Evolutionary conservation across 2,329 filamentous ascomycete species (phyloP).

Genomic region (Orbilia quercus): DNA sequence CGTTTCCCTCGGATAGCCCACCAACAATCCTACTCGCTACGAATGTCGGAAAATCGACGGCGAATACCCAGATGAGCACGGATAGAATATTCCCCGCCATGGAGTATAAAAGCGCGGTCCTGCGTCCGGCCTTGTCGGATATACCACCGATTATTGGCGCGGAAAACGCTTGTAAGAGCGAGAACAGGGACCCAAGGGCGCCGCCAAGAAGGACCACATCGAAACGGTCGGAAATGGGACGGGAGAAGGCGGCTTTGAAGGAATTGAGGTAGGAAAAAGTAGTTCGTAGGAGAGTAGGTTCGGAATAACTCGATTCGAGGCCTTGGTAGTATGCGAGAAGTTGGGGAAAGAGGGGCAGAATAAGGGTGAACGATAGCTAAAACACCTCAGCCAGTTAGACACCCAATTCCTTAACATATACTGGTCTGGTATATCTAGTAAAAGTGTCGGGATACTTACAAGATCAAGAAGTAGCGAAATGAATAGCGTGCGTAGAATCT

Average conservation of each 20-base stretch:
- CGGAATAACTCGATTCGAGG: slow-evolving; percentile 61
- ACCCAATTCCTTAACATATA: background rate
- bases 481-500: slow-evolving; percentile 86
- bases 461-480: slow-evolving; percentile 88
- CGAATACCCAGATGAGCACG: slow-evolving; percentile 92
- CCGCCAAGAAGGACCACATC: slow-evolving; percentile 96
- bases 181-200: slow-evolving; percentile 92
- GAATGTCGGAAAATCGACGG: slow-evolving; percentile 94
- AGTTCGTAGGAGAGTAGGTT: slow-evolving; percentile 72
- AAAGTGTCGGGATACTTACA: slow-evolving; percentile 68
- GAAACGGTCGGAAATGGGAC: slow-evolving; percentile 93
- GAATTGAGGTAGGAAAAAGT: slow-evolving; percentile 86
- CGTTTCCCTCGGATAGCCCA: slow-evolving; percentile 93
- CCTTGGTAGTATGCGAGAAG: slow-evolving; percentile 90
- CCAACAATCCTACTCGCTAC: slow-evolving; percentile 92
- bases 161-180: slow-evolving; percentile 88
- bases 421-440: slow-evolving; percentile 22
- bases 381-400: background rate
- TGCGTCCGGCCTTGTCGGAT: slow-evolving; percentile 82
- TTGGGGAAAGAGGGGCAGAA: slow-evolving; percentile 93
- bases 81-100: slow-evolving; percentile 94
- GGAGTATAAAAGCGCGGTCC: slow-evolving; percentile 85
- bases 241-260: slow-evolving; percentile 93
- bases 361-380: slow-evolving; percentile 98
- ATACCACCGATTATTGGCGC: slow-evolving; percentile 90